These are phyloP conservation scores for Hemerocallis citrina DNA, from an alignment of 106 monocot genomes.

Conservation along the genomic window DNA sequence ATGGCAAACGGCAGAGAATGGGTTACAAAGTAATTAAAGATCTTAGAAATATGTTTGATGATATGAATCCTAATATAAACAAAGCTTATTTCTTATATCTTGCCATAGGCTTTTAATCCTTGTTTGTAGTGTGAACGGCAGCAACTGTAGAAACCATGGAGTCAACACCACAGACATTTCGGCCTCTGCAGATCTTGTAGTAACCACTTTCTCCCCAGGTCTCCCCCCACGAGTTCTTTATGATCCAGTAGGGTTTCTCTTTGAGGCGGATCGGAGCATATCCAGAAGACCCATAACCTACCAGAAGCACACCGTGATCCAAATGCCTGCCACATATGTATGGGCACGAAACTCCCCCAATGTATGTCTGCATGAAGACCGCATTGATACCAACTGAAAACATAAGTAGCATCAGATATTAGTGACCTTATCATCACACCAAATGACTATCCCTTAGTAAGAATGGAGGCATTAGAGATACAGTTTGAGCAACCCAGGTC, in stretches of 20 bases:
- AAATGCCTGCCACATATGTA: constrained; percentile 64
- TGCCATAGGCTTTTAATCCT: neutral
- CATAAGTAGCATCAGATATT: neutral
- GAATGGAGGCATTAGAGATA: too few relatives aligned
- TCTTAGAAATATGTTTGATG: neutral
- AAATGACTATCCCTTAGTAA: too few relatives aligned
- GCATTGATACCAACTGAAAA: constrained; percentile 90
- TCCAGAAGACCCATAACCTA: constrained; percentile 73
- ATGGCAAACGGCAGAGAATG: too few relatives aligned
- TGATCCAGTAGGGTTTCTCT: constrained; percentile 91
- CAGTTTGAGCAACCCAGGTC: too few relatives aligned
- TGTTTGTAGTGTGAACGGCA: constrained; percentile 19
- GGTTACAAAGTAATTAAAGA: too few relatives aligned
- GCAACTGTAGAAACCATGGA: constrained; percentile 83
- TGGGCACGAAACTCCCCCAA: constrained; percentile 85
- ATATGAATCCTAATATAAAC: neutral
- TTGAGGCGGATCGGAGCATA: constrained; percentile 77
- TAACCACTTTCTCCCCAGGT: constrained; percentile 87
- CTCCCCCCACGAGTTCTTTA: constrained; percentile 97
- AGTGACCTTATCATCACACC: neutral
- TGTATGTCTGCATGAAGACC: constrained; percentile 80
- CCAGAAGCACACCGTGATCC: constrained; percentile 84
- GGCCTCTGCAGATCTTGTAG: constrained; percentile 88
- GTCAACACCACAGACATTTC: constrained; percentile 81
- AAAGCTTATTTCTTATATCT: neutral